Evolutionary conservation across 1,284 basidiomycete genomes (phyloP), one percentile per base, ranked within the genome.

Genomic region (Ceratorhiza oryzae-sativae): DNA sequence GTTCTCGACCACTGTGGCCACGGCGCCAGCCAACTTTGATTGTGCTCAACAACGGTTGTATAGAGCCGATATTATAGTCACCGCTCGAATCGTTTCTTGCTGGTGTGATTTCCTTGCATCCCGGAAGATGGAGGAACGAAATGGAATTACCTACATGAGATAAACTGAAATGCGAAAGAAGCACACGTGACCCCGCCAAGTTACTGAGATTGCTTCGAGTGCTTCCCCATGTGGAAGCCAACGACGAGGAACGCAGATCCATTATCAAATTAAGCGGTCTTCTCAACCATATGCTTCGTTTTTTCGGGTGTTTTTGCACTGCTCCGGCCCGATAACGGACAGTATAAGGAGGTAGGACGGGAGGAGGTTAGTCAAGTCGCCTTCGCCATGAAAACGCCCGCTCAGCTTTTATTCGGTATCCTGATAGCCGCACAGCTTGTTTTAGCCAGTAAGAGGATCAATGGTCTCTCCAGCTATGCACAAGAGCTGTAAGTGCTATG

Each of bases 261-360:
- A 15, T 51, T 46, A 30, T 65, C 32, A 67, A 67, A 67, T 67
- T 67, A 53, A 67, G 13, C 46, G 9, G 32, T 53, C 62, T 67
- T 67, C 62, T 67, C 42, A 23, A 36, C 36, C 27, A 34, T 13
- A 15, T 13, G 12, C 30, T 20, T 60, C 36, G 18, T 45, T 18
- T 45, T 55, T 67, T 25, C 8, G 49, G 32, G 25, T 55, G 27
- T 34, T 25, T 48, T 53, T 10, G 34, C 32, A 34, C 36, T 23
- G 48, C 30, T 27, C 48, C 49, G 49, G 39, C 20, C 62, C 62
- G 49, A 32, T 32, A 53, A 34, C 20, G 2, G 10, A 15, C 13
- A 5, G 45, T 63, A 63, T 48, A 63, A 63, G 46, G 34, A 63
- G 15, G 12, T 5, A 12, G 27, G 30, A 36, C 10, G 1, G 15